Base-by-base conservation (phyloP, 139 green algal genomes). In the Chlorella sp. region DNA sequence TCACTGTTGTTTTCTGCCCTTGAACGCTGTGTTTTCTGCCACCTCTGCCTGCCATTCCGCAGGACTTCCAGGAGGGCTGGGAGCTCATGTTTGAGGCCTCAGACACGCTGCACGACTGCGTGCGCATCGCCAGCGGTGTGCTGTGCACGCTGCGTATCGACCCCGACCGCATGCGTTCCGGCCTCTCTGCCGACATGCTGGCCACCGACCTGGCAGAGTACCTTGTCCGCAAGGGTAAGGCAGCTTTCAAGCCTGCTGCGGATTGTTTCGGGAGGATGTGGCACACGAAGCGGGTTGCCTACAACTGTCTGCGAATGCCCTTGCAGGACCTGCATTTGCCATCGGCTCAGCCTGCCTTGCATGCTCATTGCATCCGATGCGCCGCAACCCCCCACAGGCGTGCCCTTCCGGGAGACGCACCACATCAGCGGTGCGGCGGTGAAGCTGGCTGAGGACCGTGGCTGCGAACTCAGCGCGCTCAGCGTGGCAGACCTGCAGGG, bases 161-260 rank as follows among this genome's bases (percentile, higher is more conserved):
- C 70, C 93, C 93, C 3, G 95, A 98, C 18, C 88, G 85, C 30
- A 98, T 99, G 94, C 82, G 92, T 44, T 76, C 92, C 86, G 96
- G 94, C 16, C 91, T 99, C 28, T 98, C 94, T 6, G 89, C 91
- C 6, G 96, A 98, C 89, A 99, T 99, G 96, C 93, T 99, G 44
- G 98, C 98, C 68, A 99, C 98, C 20, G 97, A 99, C 81, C 90
- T 99, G 69, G 98, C 98, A 15, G 98, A 99, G 93, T 99, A 99
- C 93, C 95, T 99, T 9, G 98, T 99, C 44, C 94, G 98, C 87
- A 99, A 99, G 91, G 95, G 93, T 68, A n/a, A n/a, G n/a, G n/a
- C n/a, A n/a, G n/a, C n/a, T n/a, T n/a, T n/a, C n/a, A n/a, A n/a
- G n/a, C n/a, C n/a, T n/a, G n/a, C n/a, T n/a, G n/a, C n/a, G n/a